phyloP scores from a whole-genome alignment of 2,329 filamentous ascomycete genomes.

The Apiospora marii region DNA sequence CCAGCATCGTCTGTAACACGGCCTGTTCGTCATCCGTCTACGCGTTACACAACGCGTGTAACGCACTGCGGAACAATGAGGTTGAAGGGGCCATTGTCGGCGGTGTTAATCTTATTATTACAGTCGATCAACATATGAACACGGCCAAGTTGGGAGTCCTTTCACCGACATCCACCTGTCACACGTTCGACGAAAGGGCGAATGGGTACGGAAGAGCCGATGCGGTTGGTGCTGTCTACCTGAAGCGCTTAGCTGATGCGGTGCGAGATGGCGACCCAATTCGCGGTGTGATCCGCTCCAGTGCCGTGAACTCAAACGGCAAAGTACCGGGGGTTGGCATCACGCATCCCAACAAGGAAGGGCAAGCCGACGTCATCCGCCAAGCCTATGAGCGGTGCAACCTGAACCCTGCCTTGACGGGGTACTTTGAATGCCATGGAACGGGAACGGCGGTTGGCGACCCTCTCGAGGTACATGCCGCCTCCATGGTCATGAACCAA shows the following conservation, averaged over 20 bases:
- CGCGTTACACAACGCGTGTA: slow-evolving; percentile 42
- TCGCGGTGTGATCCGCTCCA: slow-evolving; percentile 36
- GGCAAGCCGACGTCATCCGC: slow-evolving; percentile 31
- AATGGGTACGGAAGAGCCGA: slow-evolving; percentile 40
- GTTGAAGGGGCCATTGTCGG: slow-evolving; percentile 45
- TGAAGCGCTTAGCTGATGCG: slow-evolving; percentile 34
- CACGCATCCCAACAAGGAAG: slow-evolving; percentile 36
- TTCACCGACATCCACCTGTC: slow-evolving; percentile 42
- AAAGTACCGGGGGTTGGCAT: slow-evolving; percentile 34
- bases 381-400: slow-evolving; percentile 29
- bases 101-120: slow-evolving; percentile 46
- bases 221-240: slow-evolving; percentile 32
- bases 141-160: slow-evolving; percentile 43
- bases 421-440: slow-evolving; percentile 37
- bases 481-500: slow-evolving; percentile 19
- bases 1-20: slow-evolving; percentile 43
- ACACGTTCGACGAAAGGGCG: slow-evolving; percentile 39
- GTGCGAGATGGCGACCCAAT: slow-evolving; percentile 33
- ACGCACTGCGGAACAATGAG: slow-evolving; percentile 39
- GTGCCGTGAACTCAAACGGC: slow-evolving; percentile 37
- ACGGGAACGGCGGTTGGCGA: slow-evolving; percentile 38
- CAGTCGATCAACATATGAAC: slow-evolving; percentile 38
- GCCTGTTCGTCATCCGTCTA: slow-evolving; percentile 48
- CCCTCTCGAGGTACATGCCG: slow-evolving; percentile 34
- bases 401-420: slow-evolving; percentile 30